These are phyloP conservation scores for Physcia stellaris DNA, from an alignment of 495 filamentous ascomycete genomes.

Conservation along the genomic window DNA sequence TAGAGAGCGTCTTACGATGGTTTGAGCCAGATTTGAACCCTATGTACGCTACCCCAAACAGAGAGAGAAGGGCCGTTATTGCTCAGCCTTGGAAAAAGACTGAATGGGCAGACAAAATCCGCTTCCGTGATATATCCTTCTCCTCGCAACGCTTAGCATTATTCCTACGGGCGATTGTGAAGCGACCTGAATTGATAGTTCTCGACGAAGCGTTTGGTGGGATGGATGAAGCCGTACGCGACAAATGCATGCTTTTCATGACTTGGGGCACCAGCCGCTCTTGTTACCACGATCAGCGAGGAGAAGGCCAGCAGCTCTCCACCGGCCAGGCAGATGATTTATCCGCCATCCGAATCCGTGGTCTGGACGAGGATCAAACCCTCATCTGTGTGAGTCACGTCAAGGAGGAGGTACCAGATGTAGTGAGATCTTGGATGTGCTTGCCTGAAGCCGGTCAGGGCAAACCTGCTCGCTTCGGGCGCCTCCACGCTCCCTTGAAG, in stretches of 20 bases:
- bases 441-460: constrained; percentile 51
- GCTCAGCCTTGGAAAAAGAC: constrained; percentile 23
- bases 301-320: constrained; percentile 13
- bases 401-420: constrained; percentile 75
- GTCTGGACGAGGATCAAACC: constrained; percentile 52
- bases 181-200: constrained; percentile 74
- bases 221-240: constrained; percentile 67
- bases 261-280: constrained; percentile 35
- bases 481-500: constrained; percentile 40
- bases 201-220: constrained; percentile 90
- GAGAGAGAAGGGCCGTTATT: neutral
- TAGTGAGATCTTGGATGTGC: constrained; percentile 66
- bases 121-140: constrained; percentile 63
- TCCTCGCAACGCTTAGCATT: constrained; percentile 71
- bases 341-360: constrained; percentile 13
- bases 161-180: constrained; percentile 72
- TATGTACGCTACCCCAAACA: constrained; percentile 1
- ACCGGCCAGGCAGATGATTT: neutral
- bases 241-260: constrained; percentile 73
- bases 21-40: constrained; percentile 66
- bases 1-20: constrained; percentile 55
- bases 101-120: constrained; percentile 53
- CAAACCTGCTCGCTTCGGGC: constrained; percentile 40
- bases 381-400: constrained; percentile 79
- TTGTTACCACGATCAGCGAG: constrained; percentile 8